phyloP scores from a whole-genome alignment of 352 stramenopile genomes.

The Bremia lactucae region DNA sequence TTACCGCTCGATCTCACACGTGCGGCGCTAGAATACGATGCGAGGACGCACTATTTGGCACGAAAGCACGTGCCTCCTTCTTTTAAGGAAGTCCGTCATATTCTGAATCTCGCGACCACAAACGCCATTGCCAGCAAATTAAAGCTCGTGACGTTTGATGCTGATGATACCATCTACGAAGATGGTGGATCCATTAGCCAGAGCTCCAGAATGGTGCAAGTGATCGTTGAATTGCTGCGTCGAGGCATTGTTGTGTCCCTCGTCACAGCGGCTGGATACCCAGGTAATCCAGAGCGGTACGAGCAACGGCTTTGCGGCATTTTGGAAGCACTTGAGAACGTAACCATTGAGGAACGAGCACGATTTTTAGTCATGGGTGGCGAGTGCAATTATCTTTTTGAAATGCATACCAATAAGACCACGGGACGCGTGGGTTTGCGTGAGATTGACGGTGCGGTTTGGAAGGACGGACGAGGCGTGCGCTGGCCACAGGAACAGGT shows the following conservation, averaged over 20 bases:
- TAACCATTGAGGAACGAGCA: slow-evolving; percentile 48
- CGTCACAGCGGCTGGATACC: slow-evolving; percentile 75
- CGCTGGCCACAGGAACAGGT: slow-evolving; percentile 84
- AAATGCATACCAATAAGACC: slow-evolving; percentile 39
- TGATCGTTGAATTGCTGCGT: slow-evolving; percentile 60
- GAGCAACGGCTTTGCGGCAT: slow-evolving; percentile 70
- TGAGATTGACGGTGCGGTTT: slow-evolving; percentile 52
- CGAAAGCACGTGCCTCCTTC: slow-evolving; percentile 74
- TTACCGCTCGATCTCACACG: slow-evolving; percentile 56
- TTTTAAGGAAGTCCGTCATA: slow-evolving; percentile 79
- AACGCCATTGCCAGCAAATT: slow-evolving; percentile 59
- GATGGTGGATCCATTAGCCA: slow-evolving; percentile 65
- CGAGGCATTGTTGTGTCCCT: slow-evolving; percentile 70
- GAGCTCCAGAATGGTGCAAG: slow-evolving; percentile 52
- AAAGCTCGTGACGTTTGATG: slow-evolving; percentile 81
- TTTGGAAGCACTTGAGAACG: slow-evolving; percentile 41
- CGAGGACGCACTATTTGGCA: slow-evolving; percentile 54
- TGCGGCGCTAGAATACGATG: slow-evolving; percentile 57
- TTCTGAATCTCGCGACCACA: slow-evolving; percentile 73
- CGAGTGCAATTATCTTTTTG: slow-evolving; percentile 94
- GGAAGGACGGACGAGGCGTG: slow-evolving; percentile 73
- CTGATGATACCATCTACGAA: slow-evolving; percentile 82
- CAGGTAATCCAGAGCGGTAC: slow-evolving; percentile 49
- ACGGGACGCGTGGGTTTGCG: slow-evolving; percentile 41
- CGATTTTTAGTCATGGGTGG: slow-evolving; percentile 90